A percentile compares a stretch with the other conserved stretches of the same genome.
Conservation (phyloP, 768 basidiomycete genomes). For the Kwoniella europaea region DNA sequence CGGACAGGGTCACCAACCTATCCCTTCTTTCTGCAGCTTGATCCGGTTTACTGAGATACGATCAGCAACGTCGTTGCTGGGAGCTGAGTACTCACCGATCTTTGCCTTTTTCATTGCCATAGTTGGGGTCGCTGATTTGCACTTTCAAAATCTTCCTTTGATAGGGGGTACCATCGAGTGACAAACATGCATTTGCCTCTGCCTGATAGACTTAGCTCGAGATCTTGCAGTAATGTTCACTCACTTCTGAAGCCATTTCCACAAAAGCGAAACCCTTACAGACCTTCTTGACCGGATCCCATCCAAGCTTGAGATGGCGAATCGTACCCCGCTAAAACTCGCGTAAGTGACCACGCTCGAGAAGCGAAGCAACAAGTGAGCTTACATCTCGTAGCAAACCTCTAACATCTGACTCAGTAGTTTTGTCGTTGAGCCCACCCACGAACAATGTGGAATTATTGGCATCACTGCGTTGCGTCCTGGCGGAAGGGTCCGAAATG, state of each 20-base stretch:
- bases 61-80: background rate
- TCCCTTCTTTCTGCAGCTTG: conserved; percentile 64
- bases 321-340: conserved; percentile 73
- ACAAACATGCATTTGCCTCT: conserved; percentile 36
- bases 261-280: conserved; percentile 89
- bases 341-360: no score
- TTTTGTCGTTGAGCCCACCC: conserved; percentile 79
- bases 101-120: conserved; percentile 44
- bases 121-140: conserved; percentile 58
- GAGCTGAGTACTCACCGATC: conserved; percentile 21
- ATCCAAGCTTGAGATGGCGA: conserved; percentile 78
- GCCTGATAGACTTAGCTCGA: conserved; percentile 24
- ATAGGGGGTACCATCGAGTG: conserved; percentile 33
- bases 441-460: conserved; percentile 85
- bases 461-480: conserved; percentile 85
- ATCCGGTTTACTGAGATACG: conserved; percentile 60
- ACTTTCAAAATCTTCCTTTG: conserved; percentile 40
- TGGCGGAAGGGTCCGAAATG: conserved; percentile 87
- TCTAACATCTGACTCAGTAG: conserved; percentile 75
- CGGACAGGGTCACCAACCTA: conserved; percentile 76
- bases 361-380: conserved; percentile 12
- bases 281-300: conserved; percentile 67
- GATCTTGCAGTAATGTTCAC: conserved; percentile 28
- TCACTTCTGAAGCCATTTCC: conserved; percentile 82
- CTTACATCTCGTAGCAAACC: conserved; percentile 67